These are phyloP conservation scores for Lecanicillium sp. DNA, from an alignment of 2,329 filamentous ascomycete species.

Conservation along the genomic window DNA sequence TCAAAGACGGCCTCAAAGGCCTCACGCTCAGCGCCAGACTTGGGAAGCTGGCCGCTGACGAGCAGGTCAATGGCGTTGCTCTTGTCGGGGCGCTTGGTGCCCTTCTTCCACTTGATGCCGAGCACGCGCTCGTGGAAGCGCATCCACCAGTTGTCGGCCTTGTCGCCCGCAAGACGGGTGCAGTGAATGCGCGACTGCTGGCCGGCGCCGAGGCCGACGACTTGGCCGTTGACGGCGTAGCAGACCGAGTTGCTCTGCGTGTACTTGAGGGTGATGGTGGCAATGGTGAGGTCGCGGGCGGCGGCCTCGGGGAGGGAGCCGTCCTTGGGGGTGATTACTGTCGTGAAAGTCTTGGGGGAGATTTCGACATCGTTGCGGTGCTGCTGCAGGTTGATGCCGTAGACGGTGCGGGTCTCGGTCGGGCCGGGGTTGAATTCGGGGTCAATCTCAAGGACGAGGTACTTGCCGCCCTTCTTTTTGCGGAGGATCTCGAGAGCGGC, in stretches of 20 bases:
- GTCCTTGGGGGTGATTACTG: conserved; percentile 80
- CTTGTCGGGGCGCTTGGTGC: conserved; percentile 93
- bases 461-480: conserved; percentile 98
- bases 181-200: conserved; percentile 98
- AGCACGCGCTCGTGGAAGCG: conserved; percentile 90
- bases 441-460: conserved; percentile 93
- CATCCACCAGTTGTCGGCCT: conserved; percentile 99
- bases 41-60: conserved; percentile 82
- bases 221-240: conserved; percentile 89
- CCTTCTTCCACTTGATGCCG: conserved; percentile 91
- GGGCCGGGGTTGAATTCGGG: conserved; percentile 72
- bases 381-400: conserved; percentile 81
- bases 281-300: conserved; percentile 82
- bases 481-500: conserved; percentile 84
- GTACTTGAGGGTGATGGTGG: conserved; percentile 96
- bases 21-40: conserved; percentile 72
- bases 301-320: conserved; percentile 69
- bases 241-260: conserved; percentile 99
- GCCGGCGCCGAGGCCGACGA: conserved; percentile 88
- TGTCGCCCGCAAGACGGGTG: conserved; percentile 93
- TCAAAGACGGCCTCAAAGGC: conserved; percentile 88
- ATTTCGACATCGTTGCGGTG: conserved; percentile 89
- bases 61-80: conserved; percentile 96
- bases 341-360: conserved; percentile 69
- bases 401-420: conserved; percentile 79